Evolutionary conservation across 2,329 filamentous ascomycete genomes (phyloP).

Genomic region (Colletotrichum sp.): DNA sequence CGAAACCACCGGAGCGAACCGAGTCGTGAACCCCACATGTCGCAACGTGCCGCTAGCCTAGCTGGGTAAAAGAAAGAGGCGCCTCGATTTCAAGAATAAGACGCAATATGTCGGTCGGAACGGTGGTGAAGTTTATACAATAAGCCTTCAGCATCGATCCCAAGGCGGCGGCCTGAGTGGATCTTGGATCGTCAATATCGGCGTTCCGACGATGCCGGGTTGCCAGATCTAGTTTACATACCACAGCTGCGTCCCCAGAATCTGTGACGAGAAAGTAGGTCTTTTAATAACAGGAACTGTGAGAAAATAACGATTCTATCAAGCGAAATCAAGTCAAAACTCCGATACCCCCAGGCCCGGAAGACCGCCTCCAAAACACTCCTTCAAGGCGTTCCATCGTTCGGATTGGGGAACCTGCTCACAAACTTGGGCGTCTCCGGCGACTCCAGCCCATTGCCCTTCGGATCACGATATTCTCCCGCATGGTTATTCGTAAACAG

Average conservation of each 20-base stretch:
- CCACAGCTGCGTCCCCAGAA: too few species aligned
- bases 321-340: not conserved
- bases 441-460: not conserved
- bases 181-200: too few species aligned
- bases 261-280: fast-evolving
- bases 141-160: too few species aligned
- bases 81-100: too few species aligned
- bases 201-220: too few species aligned
- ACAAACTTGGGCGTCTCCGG: not conserved
- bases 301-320: not conserved
- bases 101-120: too few species aligned
- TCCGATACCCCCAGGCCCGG: fast-evolving
- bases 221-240: too few species aligned
- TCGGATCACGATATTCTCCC: not conserved
- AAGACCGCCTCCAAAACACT: not conserved
- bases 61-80: fast-evolving
- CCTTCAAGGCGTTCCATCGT: not conserved
- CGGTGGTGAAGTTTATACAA: too few species aligned
- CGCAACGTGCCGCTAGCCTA: too few species aligned
- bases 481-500: fast-evolving
- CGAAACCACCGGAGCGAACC: too few species aligned
- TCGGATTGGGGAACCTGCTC: not conserved
- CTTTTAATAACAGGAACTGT: fast-evolving
- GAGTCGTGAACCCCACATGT: too few species aligned
- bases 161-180: too few species aligned